phyloP scores from a whole-genome alignment of 179 eudicot species.

The Drosera spatulata region DNA sequence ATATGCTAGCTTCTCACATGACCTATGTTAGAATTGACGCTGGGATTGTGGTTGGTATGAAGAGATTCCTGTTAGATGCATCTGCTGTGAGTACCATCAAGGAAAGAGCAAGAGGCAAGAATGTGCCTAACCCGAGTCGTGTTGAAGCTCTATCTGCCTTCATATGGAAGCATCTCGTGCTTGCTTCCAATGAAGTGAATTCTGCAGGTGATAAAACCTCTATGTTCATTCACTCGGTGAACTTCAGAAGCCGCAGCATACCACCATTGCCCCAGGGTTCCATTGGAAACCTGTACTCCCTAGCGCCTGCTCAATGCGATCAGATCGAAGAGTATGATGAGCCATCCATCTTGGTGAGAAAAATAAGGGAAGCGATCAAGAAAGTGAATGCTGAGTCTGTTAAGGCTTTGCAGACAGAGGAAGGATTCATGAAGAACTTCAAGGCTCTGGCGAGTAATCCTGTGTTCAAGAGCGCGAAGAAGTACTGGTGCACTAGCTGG shows the following conservation, averaged over 20 bases:
- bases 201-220: slow-evolving; percentile 1
- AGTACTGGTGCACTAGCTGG: slow-evolving; percentile 13
- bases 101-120: background rate
- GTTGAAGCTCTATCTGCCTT: slow-evolving; percentile 12
- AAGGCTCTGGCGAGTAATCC: background rate
- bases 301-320: background rate
- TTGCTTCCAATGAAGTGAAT: background rate
- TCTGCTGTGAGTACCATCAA: slow-evolving; percentile 4
- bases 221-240: slow-evolving; percentile 6
- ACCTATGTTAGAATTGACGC: too few relatives aligned
- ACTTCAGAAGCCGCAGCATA: slow-evolving; percentile 4
- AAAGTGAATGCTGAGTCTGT: background rate
- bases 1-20: too few relatives aligned
- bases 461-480: too few relatives aligned
- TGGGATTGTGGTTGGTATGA: background rate
- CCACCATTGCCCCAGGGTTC: slow-evolving; percentile 8
- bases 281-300: slow-evolving; percentile 8
- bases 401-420: slow-evolving; percentile 5
- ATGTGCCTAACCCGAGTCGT: slow-evolving; percentile 11
- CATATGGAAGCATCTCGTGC: slow-evolving; percentile 14
- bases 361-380: background rate
- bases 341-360: background rate
- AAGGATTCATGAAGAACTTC: slow-evolving; percentile 6
- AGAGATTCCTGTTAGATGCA: slow-evolving; percentile 2
- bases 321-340: background rate